Percentiles rank a stretch among this genome's conserved stretches.
Conservation (phyloP, 1,284 basidiomycete genomes). For the Apiotrichum laibachii region DNA sequence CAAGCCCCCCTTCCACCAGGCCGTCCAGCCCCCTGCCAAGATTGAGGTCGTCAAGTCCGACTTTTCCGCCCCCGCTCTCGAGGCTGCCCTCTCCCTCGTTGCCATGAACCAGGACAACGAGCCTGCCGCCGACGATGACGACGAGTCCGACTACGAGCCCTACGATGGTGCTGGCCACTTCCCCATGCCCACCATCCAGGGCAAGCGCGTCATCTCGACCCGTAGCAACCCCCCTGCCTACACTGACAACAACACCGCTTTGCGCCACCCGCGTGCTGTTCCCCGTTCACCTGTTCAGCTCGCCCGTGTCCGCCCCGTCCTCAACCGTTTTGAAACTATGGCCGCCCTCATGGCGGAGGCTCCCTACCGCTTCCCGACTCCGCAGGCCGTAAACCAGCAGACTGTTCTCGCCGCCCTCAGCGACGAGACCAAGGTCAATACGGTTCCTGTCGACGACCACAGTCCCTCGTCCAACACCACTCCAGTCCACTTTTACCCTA, state of each 20-base stretch:
- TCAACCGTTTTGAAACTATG: conserved; percentile 7
- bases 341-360: conserved; percentile 1
- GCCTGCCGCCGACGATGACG: conserved; percentile 2
- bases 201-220: not conserved
- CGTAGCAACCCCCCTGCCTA: not conserved
- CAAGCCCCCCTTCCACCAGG: not conserved
- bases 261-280: conserved; percentile 5
- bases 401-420: not conserved
- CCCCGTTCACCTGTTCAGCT: conserved; percentile 4
- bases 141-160: conserved; percentile 10
- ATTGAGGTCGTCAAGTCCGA: not conserved
- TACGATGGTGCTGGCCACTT: conserved; percentile 15
- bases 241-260: not conserved
- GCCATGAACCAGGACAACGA: not conserved
- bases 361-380: conserved; percentile 1
- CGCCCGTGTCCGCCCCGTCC: conserved; percentile 5
- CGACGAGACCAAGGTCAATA: not conserved
- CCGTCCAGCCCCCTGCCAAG: not conserved
- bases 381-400: not conserved
- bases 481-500: not conserved
- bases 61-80: not conserved
- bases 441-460: not conserved
- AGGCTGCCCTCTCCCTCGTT: not conserved
- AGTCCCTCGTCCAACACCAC: not conserved
- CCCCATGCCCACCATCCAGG: conserved; percentile 6